Conservation (phyloP, 108 stramenopile genomes). For the Craspedostauros australis region DNA sequence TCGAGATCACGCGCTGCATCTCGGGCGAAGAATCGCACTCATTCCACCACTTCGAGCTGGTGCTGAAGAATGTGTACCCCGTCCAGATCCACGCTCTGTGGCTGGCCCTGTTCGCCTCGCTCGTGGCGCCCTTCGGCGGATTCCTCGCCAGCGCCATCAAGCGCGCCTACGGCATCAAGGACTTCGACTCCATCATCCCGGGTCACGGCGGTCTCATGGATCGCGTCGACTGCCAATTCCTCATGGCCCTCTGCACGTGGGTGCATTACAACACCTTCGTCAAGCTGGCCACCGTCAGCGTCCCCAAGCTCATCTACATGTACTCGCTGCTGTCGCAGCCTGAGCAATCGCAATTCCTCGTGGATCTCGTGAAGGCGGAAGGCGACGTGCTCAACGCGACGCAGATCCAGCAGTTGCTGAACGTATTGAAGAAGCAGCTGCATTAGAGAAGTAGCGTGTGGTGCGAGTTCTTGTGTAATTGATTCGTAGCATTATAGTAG, state of each 20-base stretch:
- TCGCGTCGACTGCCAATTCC: conserved; percentile 97
- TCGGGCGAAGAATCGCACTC: conserved; percentile 52
- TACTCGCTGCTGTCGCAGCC: conserved; percentile 70
- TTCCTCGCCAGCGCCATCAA: conserved; percentile 96
- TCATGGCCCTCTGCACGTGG: conserved; percentile 94
- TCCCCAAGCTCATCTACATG: conserved; percentile 77
- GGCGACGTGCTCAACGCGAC: too few relatives aligned
- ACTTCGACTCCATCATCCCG: conserved; percentile 94
- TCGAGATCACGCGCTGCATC: conserved; percentile 39
- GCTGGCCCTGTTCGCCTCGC: conserved; percentile 82
- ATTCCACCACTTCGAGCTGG: conserved; percentile 75
- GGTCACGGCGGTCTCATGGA: conserved; percentile 98
- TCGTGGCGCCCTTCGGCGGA: conserved; percentile 98
- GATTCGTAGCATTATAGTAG: too few relatives aligned
- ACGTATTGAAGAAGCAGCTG: too few relatives aligned
- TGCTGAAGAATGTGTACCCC: conserved; percentile 58
- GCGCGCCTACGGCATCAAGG: conserved; percentile 94
- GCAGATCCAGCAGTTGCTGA: too few relatives aligned
- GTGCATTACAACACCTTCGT: conserved; percentile 96
- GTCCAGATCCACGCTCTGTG: conserved; percentile 86
- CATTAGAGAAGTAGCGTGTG: too few relatives aligned
- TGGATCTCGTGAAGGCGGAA: conserved; percentile 28
- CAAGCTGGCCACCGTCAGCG: conserved; percentile 73
- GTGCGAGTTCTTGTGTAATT: too few relatives aligned
- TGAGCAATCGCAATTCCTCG: too few relatives aligned